Evolutionary conservation across 1,284 basidiomycete genomes (phyloP), one percentile per base, ranked within the genome.

Genomic region (Malassezia nana): DNA sequence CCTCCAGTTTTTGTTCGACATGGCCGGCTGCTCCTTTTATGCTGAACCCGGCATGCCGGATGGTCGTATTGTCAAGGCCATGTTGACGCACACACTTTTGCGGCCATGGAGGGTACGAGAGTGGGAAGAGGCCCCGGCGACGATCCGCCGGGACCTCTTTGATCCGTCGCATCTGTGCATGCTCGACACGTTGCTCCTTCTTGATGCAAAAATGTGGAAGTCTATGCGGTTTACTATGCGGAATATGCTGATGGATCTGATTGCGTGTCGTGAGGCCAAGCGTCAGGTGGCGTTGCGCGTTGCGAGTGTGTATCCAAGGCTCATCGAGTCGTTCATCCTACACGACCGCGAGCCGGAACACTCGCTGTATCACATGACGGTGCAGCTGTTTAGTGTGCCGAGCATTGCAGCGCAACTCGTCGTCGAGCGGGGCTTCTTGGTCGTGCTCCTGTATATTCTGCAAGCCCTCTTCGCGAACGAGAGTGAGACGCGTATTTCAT

Each of bases 161-260:
- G 63, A 69, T 29, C 58, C 62, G 10, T 35, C 55, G 20, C 43
- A 63, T n/a, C 52, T 72, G 35, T 54, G 60, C 54, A 55, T 58
- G 47, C 58, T 71, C 38, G 69, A 74, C 48, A 65, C 63, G 13
- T 42, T 74, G 26, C 52, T 74, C 8, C 55, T 74, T 16, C 58
- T 74, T 52, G 71, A 72, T 41, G 55, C 58, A 35, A 66, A 65
- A 55, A 55, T 74, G 53, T 72, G 69, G 71, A 74, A 74, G 52
- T 62, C 59, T 41, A 66, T 65, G 10, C 79, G 89, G 4, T 76
- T 87, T 51, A 83, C 82, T 62, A 74, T 89, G 53, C 87, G 89
- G 76, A 84, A 87, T 72, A 79, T 89, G 15, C 87, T 88, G 58
- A 85, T 87, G 3, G 82, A 84, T 6, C 75, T 89, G 9, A 79